Base-by-base conservation (phyloP, 768 basidiomycete genomes). In the Pisolithus microcarpus region DNA sequence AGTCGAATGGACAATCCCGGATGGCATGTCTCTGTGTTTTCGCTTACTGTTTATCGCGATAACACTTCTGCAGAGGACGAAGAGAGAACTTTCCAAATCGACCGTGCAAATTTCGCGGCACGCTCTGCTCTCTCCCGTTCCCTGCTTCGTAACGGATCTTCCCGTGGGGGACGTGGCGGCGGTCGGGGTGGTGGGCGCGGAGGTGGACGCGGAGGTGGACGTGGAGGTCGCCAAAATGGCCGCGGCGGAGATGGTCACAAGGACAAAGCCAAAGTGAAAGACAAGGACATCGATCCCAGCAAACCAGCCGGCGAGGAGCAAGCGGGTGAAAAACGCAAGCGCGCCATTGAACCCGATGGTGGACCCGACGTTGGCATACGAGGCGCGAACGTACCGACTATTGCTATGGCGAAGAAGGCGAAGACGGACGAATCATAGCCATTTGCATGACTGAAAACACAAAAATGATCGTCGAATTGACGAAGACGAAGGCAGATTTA, bases 341-440 rank as follows among this genome's bases (percentile, higher is more conserved):
- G 85, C 37, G 81, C 76, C 1, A 73, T 86, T 0, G 87, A 89
- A 61, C 87, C 86, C 1, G 87, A 89, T 59, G 87, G 87, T 56
- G 87, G 84, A 0, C 79, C 82, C 3, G 79, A 84, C 57, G 73
- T 75, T 24, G 87, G 87, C 9, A 65, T 81, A 10, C 76, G 87
- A 21, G 87, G 87, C 0, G 74, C 70, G 7, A 73, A 69, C 30
- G 82, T 81, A 3, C 87, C 87, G 10, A 47, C 61, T 11, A 66
- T 78, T 38, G 61, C 65, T 36, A 52, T 58, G 1, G 43, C 54
- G 37, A 78, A 78, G 52, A 78, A 75, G 61, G 58, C 58, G 28
- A 77, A 74, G 58, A 66, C 64, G 3, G 75, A 74, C 40, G 72
- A 61, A 24, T 60, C 60, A 7, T 63, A 56, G 4, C 30, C 28